These are phyloP conservation scores for Penicillium salamii DNA, from an alignment of 495 filamentous ascomycete species.

Conservation along the genomic window DNA sequence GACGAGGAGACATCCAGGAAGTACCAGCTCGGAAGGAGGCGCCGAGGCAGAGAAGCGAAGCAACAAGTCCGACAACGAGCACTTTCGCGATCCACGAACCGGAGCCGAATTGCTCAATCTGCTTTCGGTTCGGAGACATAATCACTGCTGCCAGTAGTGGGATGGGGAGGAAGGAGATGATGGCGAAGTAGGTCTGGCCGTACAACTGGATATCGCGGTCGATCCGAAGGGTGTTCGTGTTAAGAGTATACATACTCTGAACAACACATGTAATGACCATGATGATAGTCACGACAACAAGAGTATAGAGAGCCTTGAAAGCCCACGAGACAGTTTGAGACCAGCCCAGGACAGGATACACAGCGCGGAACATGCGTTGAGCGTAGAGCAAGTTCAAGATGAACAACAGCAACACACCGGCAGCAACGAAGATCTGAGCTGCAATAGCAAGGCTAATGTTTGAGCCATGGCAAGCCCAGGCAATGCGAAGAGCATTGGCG, in stretches of 20 bases:
- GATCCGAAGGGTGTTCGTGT: conserved; percentile 43
- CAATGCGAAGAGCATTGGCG: conserved; percentile 63
- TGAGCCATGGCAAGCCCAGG: conserved; percentile 34
- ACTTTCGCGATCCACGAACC: conserved; percentile 67
- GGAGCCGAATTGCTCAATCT: conserved; percentile 66
- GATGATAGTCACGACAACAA: conserved; percentile 58
- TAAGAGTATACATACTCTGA: conserved; percentile 64
- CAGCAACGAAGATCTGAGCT: conserved; percentile 69
- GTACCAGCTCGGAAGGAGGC: conserved; percentile 65
- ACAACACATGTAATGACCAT: conserved; percentile 69
- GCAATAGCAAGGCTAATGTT: conserved; percentile 63
- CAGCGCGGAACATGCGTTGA: conserved; percentile 72
- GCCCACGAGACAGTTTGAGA: conserved; percentile 40
- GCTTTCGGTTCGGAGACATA: conserved; percentile 45
- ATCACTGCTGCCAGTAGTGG: conserved; percentile 54
- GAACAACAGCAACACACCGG: conserved; percentile 76
- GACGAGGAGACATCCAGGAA: conserved; percentile 51
- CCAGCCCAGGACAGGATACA: conserved; percentile 72
- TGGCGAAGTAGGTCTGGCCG: conserved; percentile 62
- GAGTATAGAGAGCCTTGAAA: conserved; percentile 59
- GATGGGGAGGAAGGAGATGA: conserved; percentile 73
- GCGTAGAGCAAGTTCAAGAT: conserved; percentile 77
- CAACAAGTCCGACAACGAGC: conserved; percentile 53
- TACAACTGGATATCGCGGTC: conserved; percentile 66
- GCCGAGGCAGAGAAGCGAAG: conserved; percentile 62